Evolutionary conservation across 2,329 filamentous ascomycete species (phyloP), one percentile per base, ranked within the genome.

Genomic region (Phaeomoniella chlamydospora): DNA sequence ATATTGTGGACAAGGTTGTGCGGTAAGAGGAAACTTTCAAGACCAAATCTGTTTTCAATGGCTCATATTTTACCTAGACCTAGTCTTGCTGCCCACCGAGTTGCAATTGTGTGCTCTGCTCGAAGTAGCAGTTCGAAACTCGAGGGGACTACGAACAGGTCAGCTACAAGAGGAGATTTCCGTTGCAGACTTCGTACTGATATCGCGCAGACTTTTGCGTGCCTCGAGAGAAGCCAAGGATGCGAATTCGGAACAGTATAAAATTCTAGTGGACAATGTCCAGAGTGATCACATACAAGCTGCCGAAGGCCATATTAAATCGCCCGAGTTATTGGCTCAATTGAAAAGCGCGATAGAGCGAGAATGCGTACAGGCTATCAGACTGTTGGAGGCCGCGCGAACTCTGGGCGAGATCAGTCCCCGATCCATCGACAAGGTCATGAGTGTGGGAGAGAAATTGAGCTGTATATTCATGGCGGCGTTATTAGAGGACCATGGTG

Each of bases 81-180:
- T 14, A 71, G 67, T 53, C 60, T 92, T 37, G 64, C 65, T 37
- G 64, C 74, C 39, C 77, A 85, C 53, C 78, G 78, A 56, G 77
- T 94, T 44, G 87, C 86, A 38, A 80, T 98, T 39, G 88, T 98
- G 39, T 98, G 90, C 62, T 98, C 90, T 41, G 90, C 90, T 30
- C 72, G 90, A 55, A 94, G 86, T 61, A 90, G 83, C 41, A 87
- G 85, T 43, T 93, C 88, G 55, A 98, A 98, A 64, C 74, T 78
- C 37, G 85, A 92, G 49, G 90, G 90, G 42, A 98, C 90, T 40
- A 98, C 90, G 26, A 96, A 92, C 61, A 75, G 86, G 81, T 87
- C 63, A 73, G 78, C 71, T 56, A 51, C n/a, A n/a, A n/a, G n/a
- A n/a, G n/a, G n/a, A n/a, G n/a, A n/a, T n/a, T n/a, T n/a, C n/a